Evolutionary conservation across 1,284 basidiomycete genomes (phyloP), one percentile per base, ranked within the genome.

Genomic region (Pterulicium gracile): DNA sequence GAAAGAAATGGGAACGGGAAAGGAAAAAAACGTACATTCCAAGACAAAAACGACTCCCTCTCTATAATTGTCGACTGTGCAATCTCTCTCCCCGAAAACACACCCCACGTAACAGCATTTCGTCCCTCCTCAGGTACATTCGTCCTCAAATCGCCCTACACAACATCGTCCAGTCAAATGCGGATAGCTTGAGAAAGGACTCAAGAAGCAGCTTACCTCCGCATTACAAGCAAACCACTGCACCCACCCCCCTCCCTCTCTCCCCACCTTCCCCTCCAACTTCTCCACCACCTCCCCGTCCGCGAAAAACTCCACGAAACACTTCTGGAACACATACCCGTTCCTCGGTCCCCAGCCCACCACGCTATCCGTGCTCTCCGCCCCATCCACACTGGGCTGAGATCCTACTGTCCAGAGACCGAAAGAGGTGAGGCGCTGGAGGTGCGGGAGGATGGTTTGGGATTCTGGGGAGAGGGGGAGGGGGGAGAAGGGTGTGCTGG

Each of bases 71-170:
- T 99, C 4, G 94, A 91, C 61, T 98, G 95, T 1, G 87, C 79
- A 49, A 99, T 87, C 64, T 99, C 96, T 60, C 94, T 86, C 0
- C 90, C 92, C 3, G 96, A 92, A 66, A 98, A 99, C 5, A 96
- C 88, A 51, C 95, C 95, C 96, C 95, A 99, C 0, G 96, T 99
- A 20, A 99, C 96, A 0, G 94, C 95, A 62, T 97, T 97, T 46
- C 90, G 79, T 5, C 80, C 85, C 32, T 80, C 81, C 23, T 83
- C 77, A 2, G 77, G 72, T 10, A 92, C 79, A 63, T 96, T 98
- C 22, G 83, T 91, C 49, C 72, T 69, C 56, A 81, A 81, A 49
- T 93, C 86, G 45, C 89, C 93, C 81, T 91, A 55, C 13, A 48
- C 13, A 43, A 49, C 23, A 32, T 27, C 23, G 13, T 15, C 15